phyloP scores from a whole-genome alignment of 495 filamentous ascomycete species.

The Talaromyces stipitatus region DNA sequence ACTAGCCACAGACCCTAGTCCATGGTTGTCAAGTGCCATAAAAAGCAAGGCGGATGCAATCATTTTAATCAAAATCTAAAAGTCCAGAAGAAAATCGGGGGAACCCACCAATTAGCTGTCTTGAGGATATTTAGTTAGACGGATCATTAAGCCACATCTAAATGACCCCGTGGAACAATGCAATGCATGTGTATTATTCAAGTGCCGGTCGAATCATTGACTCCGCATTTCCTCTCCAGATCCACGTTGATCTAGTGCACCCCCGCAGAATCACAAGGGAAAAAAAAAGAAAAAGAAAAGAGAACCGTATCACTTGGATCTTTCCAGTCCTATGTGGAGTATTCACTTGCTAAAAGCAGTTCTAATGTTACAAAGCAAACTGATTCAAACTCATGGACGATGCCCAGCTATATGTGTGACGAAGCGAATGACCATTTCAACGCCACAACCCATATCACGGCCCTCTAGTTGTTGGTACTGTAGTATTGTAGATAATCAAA shows the following conservation, averaged over 20 bases:
- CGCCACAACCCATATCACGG: background rate
- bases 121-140: background rate
- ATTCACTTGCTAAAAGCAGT: background rate
- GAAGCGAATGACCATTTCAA: background rate
- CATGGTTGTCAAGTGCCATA: background rate
- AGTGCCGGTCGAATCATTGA: background rate
- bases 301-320: background rate
- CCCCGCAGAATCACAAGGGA: background rate
- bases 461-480: background rate
- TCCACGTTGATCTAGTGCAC: background rate
- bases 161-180: background rate
- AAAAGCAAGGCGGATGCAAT: background rate
- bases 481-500: background rate
- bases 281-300: background rate
- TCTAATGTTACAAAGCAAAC: background rate
- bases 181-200: background rate
- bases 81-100: too few relatives aligned
- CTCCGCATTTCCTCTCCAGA: background rate
- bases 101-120: background rate
- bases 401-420: background rate
- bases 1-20: background rate
- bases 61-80: too few relatives aligned
- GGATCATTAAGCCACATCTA: background rate
- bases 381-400: too few relatives aligned
- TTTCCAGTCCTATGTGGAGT: background rate